Percentiles rank a stretch among this genome's conserved stretches.
phyloP scores from a whole-genome alignment of 257 asterid species.

The Voacanga thouarsii region DNA sequence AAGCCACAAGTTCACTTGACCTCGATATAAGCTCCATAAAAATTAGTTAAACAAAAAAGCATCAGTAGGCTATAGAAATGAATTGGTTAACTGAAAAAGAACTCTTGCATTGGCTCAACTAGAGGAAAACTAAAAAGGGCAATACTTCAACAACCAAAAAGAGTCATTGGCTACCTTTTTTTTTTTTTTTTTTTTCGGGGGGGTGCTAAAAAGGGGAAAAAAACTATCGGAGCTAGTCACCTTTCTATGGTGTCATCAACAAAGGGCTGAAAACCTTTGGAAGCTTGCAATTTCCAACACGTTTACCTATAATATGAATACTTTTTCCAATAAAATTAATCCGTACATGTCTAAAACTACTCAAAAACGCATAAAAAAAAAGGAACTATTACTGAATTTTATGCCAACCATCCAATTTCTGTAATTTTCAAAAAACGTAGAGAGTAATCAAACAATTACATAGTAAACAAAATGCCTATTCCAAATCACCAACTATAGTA shows the following conservation, averaged over 20 bases:
- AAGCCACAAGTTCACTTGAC: constrained; percentile 77
- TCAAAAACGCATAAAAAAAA: background rate
- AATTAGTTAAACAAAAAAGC: constrained; percentile 11
- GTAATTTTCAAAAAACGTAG: background rate
- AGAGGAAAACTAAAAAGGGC: background rate
- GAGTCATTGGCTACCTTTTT: background rate
- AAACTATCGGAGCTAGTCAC: constrained; percentile 25
- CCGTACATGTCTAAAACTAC: background rate
- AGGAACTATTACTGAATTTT: background rate
- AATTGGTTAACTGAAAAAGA: too few species aligned
- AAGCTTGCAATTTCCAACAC: too few species aligned
- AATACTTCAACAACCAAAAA: background rate
- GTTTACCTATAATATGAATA: too few species aligned
- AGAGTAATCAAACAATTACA: too few species aligned
- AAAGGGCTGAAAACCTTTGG: constrained; percentile 87
- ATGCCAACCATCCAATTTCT: background rate
- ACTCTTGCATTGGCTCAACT: background rate
- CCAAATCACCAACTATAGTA: constrained; percentile 71
- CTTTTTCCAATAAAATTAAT: background rate
- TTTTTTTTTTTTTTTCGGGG: too few species aligned
- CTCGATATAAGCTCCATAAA: constrained; percentile 28
- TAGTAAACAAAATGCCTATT: constrained; percentile 49
- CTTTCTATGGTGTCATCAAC: constrained; percentile 89
- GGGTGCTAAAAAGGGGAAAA: too few species aligned
- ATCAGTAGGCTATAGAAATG: background rate